Conservation (phyloP, 495 filamentous ascomycete genomes). For the Podospora pseudopauciseta region DNA sequence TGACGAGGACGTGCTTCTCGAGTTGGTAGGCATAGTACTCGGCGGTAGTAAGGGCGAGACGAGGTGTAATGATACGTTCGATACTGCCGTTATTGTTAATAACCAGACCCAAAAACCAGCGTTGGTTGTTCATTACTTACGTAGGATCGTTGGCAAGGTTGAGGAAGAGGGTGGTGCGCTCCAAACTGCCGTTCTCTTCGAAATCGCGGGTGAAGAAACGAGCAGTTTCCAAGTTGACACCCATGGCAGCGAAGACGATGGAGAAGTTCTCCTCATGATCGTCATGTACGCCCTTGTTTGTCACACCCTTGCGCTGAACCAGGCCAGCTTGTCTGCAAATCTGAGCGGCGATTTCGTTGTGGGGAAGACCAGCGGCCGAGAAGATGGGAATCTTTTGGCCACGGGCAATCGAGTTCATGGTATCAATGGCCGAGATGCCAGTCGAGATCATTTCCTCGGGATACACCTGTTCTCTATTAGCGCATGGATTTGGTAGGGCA, state of each 20-base stretch:
- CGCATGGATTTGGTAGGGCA: conserved; percentile 1
- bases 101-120: conserved; percentile 10
- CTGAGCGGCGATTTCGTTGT: conserved; percentile 98
- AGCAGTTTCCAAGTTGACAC: conserved; percentile 98
- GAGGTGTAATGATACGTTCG: conserved; percentile 99
- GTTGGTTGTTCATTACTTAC: conserved; percentile 47
- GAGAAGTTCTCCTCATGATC: conserved; percentile 99
- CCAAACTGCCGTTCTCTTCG: conserved; percentile 98
- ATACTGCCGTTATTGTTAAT: conserved; percentile 57
- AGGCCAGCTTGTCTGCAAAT: conserved; percentile 95
- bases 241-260: conserved; percentile 99
- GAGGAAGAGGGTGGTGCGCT: conserved; percentile 93
- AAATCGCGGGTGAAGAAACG: conserved; percentile 99
- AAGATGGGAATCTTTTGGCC: conserved; percentile 99
- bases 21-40: conserved; percentile 99
- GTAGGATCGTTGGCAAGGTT: conserved; percentile 99
- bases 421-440: conserved; percentile 98
- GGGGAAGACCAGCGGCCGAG: conserved; percentile 94
- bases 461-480: conserved; percentile 63
- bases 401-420: conserved; percentile 99
- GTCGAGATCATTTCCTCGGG: conserved; percentile 99
- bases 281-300: conserved; percentile 92
- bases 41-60: conserved; percentile 95
- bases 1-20: conserved; percentile 98
- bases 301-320: conserved; percentile 70